These are phyloP conservation scores for Rhodosporidiobolus sp. DNA, from an alignment of 768 basidiomycete species.

Conservation along the genomic window DNA sequence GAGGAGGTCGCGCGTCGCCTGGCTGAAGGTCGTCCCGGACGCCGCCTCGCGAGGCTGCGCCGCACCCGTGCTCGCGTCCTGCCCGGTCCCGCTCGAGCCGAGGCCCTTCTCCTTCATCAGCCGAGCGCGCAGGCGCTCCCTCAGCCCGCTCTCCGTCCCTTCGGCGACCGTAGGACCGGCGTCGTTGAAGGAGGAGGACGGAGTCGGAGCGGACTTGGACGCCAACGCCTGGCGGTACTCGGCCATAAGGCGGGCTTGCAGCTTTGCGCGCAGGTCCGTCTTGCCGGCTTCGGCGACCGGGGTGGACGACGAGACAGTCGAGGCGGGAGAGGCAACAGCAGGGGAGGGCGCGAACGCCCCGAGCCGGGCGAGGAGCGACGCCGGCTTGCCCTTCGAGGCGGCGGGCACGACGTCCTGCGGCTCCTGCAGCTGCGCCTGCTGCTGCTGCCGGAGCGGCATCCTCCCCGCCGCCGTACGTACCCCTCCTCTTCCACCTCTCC, in stretches of 20 bases:
- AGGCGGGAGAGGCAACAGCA: too few species aligned
- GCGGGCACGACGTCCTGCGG: constrained; percentile 8
- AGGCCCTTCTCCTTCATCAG: too few species aligned
- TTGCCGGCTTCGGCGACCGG: not conserved
- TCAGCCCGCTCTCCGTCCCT: too few species aligned
- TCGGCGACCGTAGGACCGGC: not conserved
- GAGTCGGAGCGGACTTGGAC: too few species aligned
- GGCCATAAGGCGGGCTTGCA: constrained; percentile 27
- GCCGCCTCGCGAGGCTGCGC: too few species aligned
- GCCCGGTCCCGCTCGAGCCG: not conserved
- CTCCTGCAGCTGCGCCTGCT: not conserved
- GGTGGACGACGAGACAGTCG: not conserved
- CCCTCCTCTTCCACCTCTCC: not conserved
- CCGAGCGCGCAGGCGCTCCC: too few species aligned
- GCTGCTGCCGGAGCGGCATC: not conserved
- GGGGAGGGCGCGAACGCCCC: not conserved
- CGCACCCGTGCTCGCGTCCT: not conserved
- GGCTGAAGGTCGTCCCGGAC: constrained; percentile 14
- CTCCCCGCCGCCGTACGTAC: not conserved
- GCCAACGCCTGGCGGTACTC: constrained; percentile 35
- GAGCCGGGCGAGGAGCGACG: constrained; percentile 7
- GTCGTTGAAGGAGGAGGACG: not conserved
- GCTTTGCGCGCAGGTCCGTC: constrained; percentile 14
- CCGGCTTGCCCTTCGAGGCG: not conserved
- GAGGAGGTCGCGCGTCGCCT: constrained; percentile 22